A percentile compares a stretch with the other conserved stretches of the same genome.
Conservation (phyloP, 1,139 yeast species). For the Debaryomyces nepalensis region DNA sequence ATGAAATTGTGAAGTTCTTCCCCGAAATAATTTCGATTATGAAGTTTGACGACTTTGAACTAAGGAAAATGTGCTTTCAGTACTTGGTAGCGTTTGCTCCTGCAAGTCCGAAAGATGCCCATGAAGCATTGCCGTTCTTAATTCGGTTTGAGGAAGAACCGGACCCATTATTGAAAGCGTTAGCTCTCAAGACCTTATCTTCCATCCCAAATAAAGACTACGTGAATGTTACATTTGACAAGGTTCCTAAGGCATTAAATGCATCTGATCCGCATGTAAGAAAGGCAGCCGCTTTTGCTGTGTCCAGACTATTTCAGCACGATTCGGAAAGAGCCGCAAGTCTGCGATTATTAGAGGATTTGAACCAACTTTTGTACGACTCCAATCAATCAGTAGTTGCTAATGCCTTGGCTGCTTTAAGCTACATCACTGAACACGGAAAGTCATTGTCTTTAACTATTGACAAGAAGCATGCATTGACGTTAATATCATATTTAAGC, state of each 20-base stretch:
- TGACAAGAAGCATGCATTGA: constrained; percentile 58
- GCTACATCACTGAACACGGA: constrained; percentile 65
- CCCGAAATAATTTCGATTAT: constrained; percentile 69
- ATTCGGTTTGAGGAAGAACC: constrained; percentile 51
- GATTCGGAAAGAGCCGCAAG: constrained; percentile 53
- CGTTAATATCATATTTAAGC: constrained; percentile 52
- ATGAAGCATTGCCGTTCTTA: constrained; percentile 61
- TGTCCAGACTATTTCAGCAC: constrained; percentile 68
- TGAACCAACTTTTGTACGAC: constrained; percentile 63
- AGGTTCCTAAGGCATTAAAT: constrained; percentile 38
- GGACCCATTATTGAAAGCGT: constrained; percentile 39
- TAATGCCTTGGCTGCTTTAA: constrained; percentile 72
- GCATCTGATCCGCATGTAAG: constrained; percentile 67
- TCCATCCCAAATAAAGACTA: constrained; percentile 61
- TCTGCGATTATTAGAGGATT: constrained; percentile 52
- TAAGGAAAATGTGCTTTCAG: constrained; percentile 68
- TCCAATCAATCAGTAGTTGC: constrained; percentile 68
- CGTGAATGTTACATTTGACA: constrained; percentile 36
- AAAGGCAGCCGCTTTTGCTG: constrained; percentile 70
- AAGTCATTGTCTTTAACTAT: constrained; percentile 56
- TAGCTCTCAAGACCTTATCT: constrained; percentile 70
- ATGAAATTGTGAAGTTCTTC: constrained; percentile 69
- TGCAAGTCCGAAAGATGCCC: constrained; percentile 56
- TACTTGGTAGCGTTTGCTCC: constrained; percentile 66
- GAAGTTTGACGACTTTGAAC: constrained; percentile 68